These are phyloP conservation scores for Sugiyamaella floridensis DNA, from an alignment of 805 yeast species.

Conservation along the genomic window DNA sequence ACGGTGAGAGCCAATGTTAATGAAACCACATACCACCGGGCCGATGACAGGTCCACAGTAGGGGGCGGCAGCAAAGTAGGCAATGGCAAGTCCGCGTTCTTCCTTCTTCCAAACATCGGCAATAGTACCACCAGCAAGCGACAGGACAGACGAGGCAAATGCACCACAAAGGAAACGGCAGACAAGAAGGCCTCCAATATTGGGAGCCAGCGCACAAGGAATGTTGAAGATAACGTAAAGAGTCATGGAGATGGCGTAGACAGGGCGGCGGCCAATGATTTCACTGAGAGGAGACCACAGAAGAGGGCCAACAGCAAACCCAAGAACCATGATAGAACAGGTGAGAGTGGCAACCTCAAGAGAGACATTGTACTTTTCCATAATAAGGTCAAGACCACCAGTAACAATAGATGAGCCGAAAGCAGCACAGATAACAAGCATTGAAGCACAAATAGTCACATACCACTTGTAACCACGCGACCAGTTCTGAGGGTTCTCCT, in stretches of 20 bases:
- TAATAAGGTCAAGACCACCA: slow-evolving; percentile 69
- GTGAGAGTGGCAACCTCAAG: slow-evolving; percentile 72
- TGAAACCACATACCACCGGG: slow-evolving; percentile 82
- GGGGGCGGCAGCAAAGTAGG: slow-evolving; percentile 86
- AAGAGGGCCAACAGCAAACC: slow-evolving; percentile 81
- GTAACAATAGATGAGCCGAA: slow-evolving; percentile 89
- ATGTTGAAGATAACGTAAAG: slow-evolving; percentile 74
- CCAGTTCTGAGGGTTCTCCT: slow-evolving; percentile 92
- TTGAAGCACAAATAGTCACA: slow-evolving; percentile 58
- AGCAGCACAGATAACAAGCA: slow-evolving; percentile 81
- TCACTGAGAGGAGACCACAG: slow-evolving; percentile 87
- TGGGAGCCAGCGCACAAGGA: slow-evolving; percentile 80
- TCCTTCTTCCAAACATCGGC: slow-evolving; percentile 82
- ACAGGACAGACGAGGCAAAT: slow-evolving; percentile 73
- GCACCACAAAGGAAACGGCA: slow-evolving; percentile 87
- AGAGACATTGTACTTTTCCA: slow-evolving; percentile 61
- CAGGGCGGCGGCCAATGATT: slow-evolving; percentile 78
- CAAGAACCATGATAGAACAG: slow-evolving; percentile 82
- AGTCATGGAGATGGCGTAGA: slow-evolving; percentile 67
- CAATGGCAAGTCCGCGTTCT: slow-evolving; percentile 83
- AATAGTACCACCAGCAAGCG: slow-evolving; percentile 84
- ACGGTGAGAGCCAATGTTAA: slow-evolving; percentile 57
- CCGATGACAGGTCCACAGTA: slow-evolving; percentile 91
- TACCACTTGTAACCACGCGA: slow-evolving; percentile 32
- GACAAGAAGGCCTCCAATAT: slow-evolving; percentile 71